Percentiles rank a stretch among this genome's conserved stretches.
These are phyloP conservation scores for Helichrysum umbraculigerum DNA, from an alignment of 129 eudicot genomes.

Conservation along the genomic window DNA sequence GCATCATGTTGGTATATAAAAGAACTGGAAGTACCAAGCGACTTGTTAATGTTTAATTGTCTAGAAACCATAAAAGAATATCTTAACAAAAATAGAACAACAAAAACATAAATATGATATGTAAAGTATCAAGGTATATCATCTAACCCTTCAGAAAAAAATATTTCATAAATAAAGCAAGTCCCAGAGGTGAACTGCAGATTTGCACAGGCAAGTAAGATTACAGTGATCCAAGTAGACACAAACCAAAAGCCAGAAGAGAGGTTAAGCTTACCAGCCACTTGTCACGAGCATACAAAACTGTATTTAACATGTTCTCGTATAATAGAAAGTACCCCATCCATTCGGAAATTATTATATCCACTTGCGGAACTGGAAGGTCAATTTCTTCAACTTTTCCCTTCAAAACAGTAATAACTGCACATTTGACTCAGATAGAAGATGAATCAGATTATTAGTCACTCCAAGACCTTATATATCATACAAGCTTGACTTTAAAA, in stretches of 20 bases:
- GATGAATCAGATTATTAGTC: slow-evolving; percentile 18
- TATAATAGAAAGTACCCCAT: slow-evolving; percentile 95
- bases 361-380: slow-evolving; percentile 95
- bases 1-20: not conserved
- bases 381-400: slow-evolving; percentile 93
- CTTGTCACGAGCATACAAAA: slow-evolving; percentile 95
- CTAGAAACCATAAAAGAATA: not conserved
- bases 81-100: not conserved
- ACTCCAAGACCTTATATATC: not conserved
- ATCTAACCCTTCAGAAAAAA: not conserved
- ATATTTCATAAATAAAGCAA: not conserved
- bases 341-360: slow-evolving; percentile 94
- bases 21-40: not conserved
- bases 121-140: not conserved
- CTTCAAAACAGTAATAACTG: slow-evolving; percentile 92
- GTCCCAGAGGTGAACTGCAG: too few species aligned
- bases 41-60: not conserved
- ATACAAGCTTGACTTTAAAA: not conserved
- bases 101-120: too few species aligned
- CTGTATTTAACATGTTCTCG: slow-evolving; percentile 93
- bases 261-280: slow-evolving; percentile 74
- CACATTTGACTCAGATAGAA: not conserved
- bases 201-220: slow-evolving; percentile 11
- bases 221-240: not conserved
- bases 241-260: not conserved